phyloP scores from a whole-genome alignment of 208 protist species.

The Histomonas meleagridis region DNA sequence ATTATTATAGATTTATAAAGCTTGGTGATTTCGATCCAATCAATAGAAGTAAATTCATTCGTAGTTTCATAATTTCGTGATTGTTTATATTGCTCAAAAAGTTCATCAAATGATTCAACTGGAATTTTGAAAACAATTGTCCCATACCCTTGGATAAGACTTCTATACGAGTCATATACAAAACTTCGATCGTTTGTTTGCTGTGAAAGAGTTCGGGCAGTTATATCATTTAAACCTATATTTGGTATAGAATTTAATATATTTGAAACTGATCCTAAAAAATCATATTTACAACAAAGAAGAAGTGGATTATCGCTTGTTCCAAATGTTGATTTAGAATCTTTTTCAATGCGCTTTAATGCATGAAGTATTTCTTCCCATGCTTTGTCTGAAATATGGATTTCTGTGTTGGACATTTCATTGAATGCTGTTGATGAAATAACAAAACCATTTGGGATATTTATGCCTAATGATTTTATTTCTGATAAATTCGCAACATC shows the following conservation, averaged over 20 bases:
- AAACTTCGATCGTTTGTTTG: not conserved
- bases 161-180: not conserved
- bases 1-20: constrained; percentile 4
- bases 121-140: not conserved
- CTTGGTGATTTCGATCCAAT: constrained; percentile 33
- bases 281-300: not conserved
- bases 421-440: not conserved
- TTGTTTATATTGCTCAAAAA: not conserved
- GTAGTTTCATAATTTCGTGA: not conserved
- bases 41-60: not conserved
- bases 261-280: not conserved
- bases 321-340: not conserved
- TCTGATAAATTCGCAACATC: not conserved
- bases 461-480: not conserved
- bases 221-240: constrained; percentile 11
- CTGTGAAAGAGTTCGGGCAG: not conserved
- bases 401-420: not conserved
- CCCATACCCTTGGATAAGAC: not conserved
- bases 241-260: not conserved
- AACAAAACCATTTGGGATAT: not conserved
- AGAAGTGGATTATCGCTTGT: not conserved
- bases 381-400: not conserved
- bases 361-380: not conserved
- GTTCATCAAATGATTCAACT: not conserved
- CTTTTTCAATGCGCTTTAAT: not conserved